These are phyloP conservation scores for Fomitiporia mediterranea DNA, from an alignment of 1,284 basidiomycete genomes.

Conservation along the genomic window DNA sequence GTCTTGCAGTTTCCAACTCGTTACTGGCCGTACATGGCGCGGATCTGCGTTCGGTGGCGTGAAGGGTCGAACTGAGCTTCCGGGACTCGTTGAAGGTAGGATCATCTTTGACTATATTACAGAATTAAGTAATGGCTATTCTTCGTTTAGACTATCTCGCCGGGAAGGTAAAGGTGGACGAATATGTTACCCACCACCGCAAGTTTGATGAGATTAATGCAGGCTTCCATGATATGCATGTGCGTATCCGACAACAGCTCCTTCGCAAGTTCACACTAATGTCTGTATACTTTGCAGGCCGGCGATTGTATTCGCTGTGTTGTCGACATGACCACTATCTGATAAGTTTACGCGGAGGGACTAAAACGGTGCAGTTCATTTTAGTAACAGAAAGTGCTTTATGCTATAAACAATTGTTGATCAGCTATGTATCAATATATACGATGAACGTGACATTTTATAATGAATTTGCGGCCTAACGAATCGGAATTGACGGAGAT, in stretches of 20 bases:
- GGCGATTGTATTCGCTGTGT: slow-evolving; percentile 94
- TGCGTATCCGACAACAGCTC: slow-evolving; percentile 40
- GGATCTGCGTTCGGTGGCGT: slow-evolving; percentile 97
- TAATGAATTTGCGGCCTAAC: background rate
- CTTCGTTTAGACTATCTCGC: slow-evolving; percentile 57
- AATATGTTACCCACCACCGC: slow-evolving; percentile 83
- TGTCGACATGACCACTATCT: slow-evolving; percentile 58
- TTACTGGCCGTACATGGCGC: slow-evolving; percentile 95
- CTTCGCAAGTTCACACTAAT: background rate
- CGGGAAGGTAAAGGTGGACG: slow-evolving; percentile 78
- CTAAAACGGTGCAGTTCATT: background rate
- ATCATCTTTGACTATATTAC: background rate
- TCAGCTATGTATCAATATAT: background rate
- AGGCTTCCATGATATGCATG: slow-evolving; percentile 95
- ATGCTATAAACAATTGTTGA: background rate
- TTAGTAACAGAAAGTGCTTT: no score
- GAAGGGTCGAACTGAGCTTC: slow-evolving; percentile 93
- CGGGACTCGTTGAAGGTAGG: slow-evolving; percentile 79
- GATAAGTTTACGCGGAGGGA: background rate
- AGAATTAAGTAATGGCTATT: background rate
- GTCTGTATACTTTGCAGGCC: slow-evolving; percentile 38
- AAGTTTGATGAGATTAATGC: slow-evolving; percentile 78
- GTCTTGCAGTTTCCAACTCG: slow-evolving; percentile 65
- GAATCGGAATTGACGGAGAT: no score
- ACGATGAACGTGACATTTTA: background rate